phyloP scores from a whole-genome alignment of 2,329 filamentous ascomycete species.

The Epichloe uncinata region DNA sequence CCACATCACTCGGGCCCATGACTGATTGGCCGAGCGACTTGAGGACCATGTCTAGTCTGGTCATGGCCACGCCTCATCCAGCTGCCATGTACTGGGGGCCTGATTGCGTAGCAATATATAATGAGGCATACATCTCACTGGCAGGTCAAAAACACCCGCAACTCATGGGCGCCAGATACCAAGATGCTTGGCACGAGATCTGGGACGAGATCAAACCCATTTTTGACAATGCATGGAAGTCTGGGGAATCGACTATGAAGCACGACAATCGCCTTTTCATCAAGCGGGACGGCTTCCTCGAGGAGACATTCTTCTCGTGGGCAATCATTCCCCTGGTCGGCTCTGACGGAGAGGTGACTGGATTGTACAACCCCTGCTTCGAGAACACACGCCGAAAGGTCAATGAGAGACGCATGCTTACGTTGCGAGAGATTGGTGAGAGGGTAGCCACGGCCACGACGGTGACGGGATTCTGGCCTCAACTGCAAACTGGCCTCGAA shows the following conservation, averaged over 20 bases:
- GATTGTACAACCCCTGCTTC: constrained; percentile 67
- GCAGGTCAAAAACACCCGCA: constrained; percentile 65
- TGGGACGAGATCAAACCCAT: constrained; percentile 58
- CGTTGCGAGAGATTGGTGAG: constrained; percentile 64
- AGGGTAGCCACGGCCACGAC: constrained; percentile 59
- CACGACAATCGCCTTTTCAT: constrained; percentile 70
- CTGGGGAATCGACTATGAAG: constrained; percentile 72
- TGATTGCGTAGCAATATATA: constrained; percentile 56
- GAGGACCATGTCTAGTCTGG: constrained; percentile 64
- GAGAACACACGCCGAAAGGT: constrained; percentile 71
- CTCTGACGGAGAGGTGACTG: constrained; percentile 58
- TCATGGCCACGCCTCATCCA: constrained; percentile 67
- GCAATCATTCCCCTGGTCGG: constrained; percentile 68
- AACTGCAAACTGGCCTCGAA: constrained; percentile 55
- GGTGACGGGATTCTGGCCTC: constrained; percentile 59
- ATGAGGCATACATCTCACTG: constrained; percentile 57
- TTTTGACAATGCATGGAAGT: constrained; percentile 52
- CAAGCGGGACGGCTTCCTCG: constrained; percentile 52
- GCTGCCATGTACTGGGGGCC: constrained; percentile 70
- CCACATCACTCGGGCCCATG: constrained; percentile 62
- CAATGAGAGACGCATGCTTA: constrained; percentile 68
- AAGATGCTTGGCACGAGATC: constrained; percentile 58
- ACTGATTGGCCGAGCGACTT: constrained; percentile 59
- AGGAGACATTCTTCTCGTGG: constrained; percentile 78
- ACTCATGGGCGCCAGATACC: constrained; percentile 62